Evolutionary conservation across 2,329 filamentous ascomycete species (phyloP).

Genomic region (Ceratocystis huliohia): DNA sequence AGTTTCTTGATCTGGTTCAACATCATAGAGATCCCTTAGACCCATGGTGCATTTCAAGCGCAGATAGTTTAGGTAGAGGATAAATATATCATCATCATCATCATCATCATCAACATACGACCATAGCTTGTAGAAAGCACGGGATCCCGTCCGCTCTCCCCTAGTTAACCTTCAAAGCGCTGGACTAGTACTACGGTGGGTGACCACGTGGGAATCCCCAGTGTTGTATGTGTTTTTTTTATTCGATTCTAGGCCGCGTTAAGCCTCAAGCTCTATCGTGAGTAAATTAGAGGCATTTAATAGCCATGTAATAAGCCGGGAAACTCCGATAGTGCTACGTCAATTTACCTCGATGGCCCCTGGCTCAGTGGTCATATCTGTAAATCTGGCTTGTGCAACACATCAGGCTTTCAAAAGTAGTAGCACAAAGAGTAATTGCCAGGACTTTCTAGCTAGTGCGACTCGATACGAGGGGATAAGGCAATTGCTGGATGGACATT

Average conservation of each 20-base stretch:
- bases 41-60: no score
- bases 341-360: background rate
- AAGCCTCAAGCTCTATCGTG: no score
- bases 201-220: background rate
- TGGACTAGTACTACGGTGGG: background rate
- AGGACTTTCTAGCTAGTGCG: no score
- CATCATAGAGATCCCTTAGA: no score
- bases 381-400: background rate
- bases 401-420: background rate
- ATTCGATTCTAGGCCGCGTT: no score
- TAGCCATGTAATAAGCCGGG: background rate
- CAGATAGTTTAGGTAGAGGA: no score
- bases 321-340: background rate
- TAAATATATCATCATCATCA: no score
- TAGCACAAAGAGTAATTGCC: no score
- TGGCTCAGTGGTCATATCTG: background rate
- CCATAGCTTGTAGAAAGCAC: background rate
- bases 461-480: background rate
- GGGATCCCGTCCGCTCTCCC: background rate
- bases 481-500: background rate
- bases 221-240: constrained; percentile 2
- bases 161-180: background rate
- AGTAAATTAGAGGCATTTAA: no score
- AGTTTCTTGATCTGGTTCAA: no score
- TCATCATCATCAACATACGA: background rate